Percentiles rank a stretch among this genome's conserved stretches.
phyloP scores from a whole-genome alignment of 2,329 filamentous ascomycete species.

The Chlorencoelia australis region DNA sequence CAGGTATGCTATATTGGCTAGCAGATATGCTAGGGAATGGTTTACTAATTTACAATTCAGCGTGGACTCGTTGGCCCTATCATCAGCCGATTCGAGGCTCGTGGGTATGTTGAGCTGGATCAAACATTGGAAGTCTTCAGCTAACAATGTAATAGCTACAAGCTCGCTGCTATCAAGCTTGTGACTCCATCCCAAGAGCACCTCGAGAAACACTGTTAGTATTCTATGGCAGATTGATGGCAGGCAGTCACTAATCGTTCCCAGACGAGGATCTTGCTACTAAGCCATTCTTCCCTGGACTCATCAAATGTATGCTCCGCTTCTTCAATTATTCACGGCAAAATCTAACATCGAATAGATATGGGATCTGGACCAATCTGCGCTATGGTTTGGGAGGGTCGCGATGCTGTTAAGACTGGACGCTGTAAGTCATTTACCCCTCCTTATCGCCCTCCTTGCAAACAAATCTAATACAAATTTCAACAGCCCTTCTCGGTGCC shows the following conservation, averaged over 20 bases:
- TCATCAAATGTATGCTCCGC: slow-evolving; percentile 68
- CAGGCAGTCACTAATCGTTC: slow-evolving; percentile 22
- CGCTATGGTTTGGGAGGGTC: slow-evolving; percentile 99
- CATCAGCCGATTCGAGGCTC: slow-evolving; percentile 95
- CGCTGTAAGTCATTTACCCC: slow-evolving; percentile 50
- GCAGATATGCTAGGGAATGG: neutral
- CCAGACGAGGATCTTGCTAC: slow-evolving; percentile 73
- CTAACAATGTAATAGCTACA: slow-evolving; percentile 57
- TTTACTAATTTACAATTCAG: slow-evolving; percentile 36
- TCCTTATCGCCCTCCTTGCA: slow-evolving; percentile 3
- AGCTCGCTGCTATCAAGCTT: slow-evolving; percentile 97
- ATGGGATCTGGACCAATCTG: slow-evolving; percentile 94
- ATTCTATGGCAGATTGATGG: neutral
- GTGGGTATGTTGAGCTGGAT: slow-evolving; percentile 51
- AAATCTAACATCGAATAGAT: slow-evolving; percentile 45
- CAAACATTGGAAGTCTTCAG: neutral
- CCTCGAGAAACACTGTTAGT: slow-evolving; percentile 88
- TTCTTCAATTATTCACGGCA: slow-evolving; percentile 10
- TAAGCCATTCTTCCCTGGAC: slow-evolving; percentile 95
- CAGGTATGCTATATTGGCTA: slow-evolving; percentile 56
- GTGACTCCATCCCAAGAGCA: slow-evolving; percentile 80
- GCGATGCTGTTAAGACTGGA: slow-evolving; percentile 98
- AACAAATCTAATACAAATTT: slow-evolving; percentile 18
- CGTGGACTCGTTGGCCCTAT: slow-evolving; percentile 97
- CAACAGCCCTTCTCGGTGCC: slow-evolving; percentile 78